Base-by-base conservation (phyloP, 805 yeast species). In the Candida ulmi region DNA sequence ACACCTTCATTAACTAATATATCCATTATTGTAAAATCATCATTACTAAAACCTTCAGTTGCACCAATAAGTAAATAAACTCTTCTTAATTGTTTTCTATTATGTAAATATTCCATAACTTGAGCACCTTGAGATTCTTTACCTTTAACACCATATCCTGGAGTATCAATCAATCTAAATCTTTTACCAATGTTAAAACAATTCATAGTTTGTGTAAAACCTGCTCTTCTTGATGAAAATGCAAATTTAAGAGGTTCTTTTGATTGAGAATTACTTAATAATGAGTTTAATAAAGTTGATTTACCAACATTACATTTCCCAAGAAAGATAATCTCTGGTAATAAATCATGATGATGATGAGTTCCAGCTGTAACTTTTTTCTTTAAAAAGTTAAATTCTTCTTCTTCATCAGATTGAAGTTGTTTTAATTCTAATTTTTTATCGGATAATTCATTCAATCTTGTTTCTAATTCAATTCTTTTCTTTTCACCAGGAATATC, bases 221-320 rank as follows among this genome's bases (percentile, higher is more conserved):
- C 86, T 17, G 80, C 78, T 44, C 66, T 63, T 42, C 61, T 62
- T 0, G 82, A 76, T 1, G 76, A 74, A 46, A 55, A 72, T 8
- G 88, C 91, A 43, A 71, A 34, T 46, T 58, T 41, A 44, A 53
- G 37, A 51, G 46, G 17, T 46, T 58, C 30, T 55, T 58, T 38
- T 55, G 53, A 15, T 19, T 53, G 50, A 8, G 61, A 56, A 28
- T 63, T 62, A 2, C 77, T 64, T 5, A 84, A 61, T 8, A 87
- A 40, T 11, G 73, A 74, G 52, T 85, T 84, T 30, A 88, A 64
- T 19, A 88, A 57, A 0, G 95, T 78, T 0, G 95, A 85, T 55
- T 88, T 88, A 0, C 96, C 97, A 8, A 82, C 88, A 50, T 88
- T 88, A 35, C 95, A 82, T 46, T 86, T 74, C 0, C 97, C 96